Evolutionary conservation across 805 yeast species (phyloP).

Genomic region (Starmerella bacillaris): DNA sequence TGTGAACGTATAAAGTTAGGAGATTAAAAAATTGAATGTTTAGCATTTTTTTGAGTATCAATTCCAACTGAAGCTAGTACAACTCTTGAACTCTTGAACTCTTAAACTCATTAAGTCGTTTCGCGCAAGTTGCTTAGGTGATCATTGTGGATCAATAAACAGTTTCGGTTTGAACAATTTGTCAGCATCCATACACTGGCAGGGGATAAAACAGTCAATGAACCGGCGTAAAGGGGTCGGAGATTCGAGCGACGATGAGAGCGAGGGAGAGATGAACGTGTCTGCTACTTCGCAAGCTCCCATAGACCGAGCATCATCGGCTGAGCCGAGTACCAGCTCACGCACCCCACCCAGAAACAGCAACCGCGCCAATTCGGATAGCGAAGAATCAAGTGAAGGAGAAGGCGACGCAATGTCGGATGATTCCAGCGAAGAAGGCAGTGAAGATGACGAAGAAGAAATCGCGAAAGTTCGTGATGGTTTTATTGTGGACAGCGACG

Average conservation of each 20-base stretch:
- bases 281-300: background rate
- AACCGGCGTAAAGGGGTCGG: slow-evolving; percentile 15
- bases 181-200: slow-evolving; percentile 3
- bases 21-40: too few species aligned
- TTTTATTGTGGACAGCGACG: slow-evolving; percentile 85
- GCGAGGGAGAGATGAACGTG: background rate
- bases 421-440: slow-evolving; percentile 43
- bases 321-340: background rate
- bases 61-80: too few species aligned
- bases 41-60: too few species aligned
- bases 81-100: too few species aligned
- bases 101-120: too few species aligned
- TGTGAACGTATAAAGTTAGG: too few species aligned
- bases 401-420: slow-evolving; percentile 54
- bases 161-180: too few species aligned
- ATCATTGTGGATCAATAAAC: too few species aligned
- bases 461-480: slow-evolving; percentile 70
- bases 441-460: slow-evolving; percentile 81
- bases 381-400: slow-evolving; percentile 26
- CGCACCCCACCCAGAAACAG: background rate
- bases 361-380: slow-evolving; percentile 25
- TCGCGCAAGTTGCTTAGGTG: too few species aligned
- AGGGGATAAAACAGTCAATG: too few species aligned
- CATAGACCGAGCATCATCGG: background rate
- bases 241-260: slow-evolving; percentile 17